Evolutionary conservation across 2,329 filamentous ascomycete genomes (phyloP).

Genomic region (Diaporthe sp.): DNA sequence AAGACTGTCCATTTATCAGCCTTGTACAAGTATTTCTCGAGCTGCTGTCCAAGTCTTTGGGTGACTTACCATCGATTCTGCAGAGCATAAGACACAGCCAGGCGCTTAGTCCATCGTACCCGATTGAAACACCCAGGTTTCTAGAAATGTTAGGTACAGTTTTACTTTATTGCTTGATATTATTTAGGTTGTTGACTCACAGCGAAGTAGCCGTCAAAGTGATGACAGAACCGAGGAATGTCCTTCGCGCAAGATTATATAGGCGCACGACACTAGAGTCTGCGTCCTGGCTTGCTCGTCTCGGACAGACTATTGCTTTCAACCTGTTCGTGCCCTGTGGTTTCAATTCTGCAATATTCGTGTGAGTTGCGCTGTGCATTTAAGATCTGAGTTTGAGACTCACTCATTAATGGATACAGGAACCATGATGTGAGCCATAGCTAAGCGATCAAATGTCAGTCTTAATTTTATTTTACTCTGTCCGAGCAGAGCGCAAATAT

Average conservation of each 20-base stretch:
- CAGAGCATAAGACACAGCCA: constrained; percentile 23
- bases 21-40: background rate
- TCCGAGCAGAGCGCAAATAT: background rate
- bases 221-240: constrained; percentile 7
- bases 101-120: background rate
- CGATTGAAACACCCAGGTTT: constrained; percentile 5
- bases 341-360: constrained; percentile 1
- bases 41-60: no score
- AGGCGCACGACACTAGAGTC: constrained; percentile 10
- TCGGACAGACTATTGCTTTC: background rate
- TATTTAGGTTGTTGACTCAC: background rate
- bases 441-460: background rate
- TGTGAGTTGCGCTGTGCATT: background rate
- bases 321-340: background rate
- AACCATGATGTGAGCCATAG: constrained; percentile 16
- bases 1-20: background rate
- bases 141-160: background rate
- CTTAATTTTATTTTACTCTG: background rate
- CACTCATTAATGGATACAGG: constrained; percentile 11
- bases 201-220: background rate
- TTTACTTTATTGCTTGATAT: background rate
- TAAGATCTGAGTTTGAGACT: background rate
- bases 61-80: background rate
- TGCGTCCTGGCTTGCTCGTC: constrained; percentile 2
- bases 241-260: constrained; percentile 4